phyloP scores from a whole-genome alignment of 2,329 filamentous ascomycete genomes.

The Chaetomiaceae sp. region DNA sequence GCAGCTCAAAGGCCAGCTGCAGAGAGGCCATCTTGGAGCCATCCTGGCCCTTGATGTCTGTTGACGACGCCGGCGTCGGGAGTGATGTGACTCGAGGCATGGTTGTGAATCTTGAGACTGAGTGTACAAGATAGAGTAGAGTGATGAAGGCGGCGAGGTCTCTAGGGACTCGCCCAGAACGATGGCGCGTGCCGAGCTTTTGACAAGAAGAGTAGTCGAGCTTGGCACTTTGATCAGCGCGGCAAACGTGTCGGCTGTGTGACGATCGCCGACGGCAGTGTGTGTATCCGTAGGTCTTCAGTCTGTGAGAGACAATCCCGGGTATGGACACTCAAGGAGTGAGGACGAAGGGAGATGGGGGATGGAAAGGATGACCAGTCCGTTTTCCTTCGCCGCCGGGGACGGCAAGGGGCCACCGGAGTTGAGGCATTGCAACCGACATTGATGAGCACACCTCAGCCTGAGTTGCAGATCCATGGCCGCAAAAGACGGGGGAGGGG shows the following conservation, averaged over 20 bases:
- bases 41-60: constrained; percentile 72
- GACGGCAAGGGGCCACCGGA: background rate
- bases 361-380: background rate
- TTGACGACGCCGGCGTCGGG: constrained; percentile 74
- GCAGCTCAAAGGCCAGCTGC: constrained; percentile 69
- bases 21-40: constrained; percentile 56
- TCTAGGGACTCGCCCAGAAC: background rate
- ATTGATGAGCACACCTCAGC: constrained; percentile 8
- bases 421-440: constrained; percentile 9
- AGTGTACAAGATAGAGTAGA: background rate
- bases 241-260: background rate
- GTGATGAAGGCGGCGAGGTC: background rate
- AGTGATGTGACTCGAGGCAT: constrained; percentile 67
- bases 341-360: background rate
- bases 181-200: constrained; percentile 11
- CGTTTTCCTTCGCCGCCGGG: background rate
- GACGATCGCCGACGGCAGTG: background rate
- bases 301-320: background rate
- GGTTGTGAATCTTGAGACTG: background rate
- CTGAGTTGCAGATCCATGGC: constrained; percentile 1
- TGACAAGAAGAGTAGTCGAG: constrained; percentile 1
- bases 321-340: too few species aligned
- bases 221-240: constrained; percentile 1
- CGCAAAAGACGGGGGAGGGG: background rate
- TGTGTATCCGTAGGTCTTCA: too few species aligned